Evolutionary conservation across 2,329 filamentous ascomycete genomes (phyloP), one percentile per base, ranked within the genome.

Genomic region (Fusarium sublunatum): DNA sequence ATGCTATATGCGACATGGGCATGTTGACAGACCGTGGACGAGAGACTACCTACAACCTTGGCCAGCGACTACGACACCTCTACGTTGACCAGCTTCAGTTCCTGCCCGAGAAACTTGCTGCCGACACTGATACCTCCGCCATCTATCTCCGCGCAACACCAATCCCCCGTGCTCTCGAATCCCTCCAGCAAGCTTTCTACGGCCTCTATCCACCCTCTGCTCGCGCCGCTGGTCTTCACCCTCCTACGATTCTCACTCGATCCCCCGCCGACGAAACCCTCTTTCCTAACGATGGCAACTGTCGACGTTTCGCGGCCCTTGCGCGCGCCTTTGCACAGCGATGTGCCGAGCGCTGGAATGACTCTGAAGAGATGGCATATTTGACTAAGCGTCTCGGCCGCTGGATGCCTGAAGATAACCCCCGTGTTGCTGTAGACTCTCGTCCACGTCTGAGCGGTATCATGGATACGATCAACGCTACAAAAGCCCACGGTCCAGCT

Each of bases 401-500:
- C 74, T 96, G 90, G 87, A 96, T 98, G 91, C 92, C 92, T 0
- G 82, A 87, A 7, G 82, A 83, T 32, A 83, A 81, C 28, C 84
- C 84, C 10, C 82, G 83, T 35, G 88, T 97, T 8, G 91, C 90
- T 25, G 91, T 98, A 8, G 93, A 97, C 75, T 89, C 88, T 1
- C 89, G 89, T 58, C 95, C 95, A 1, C 84, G 93, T 40, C 82
- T 98, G 11, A 93, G 88, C 6, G 95, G 95, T 49, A 90, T 99
- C 70, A 92, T 96, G 90, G 95, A 99, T 77, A 95, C 92, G 0
- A 85, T 98, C 72, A 98, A 97, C 73, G 87, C 92, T 7, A 96
- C 92, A 0, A 82, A 91, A 11, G 94, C 93, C 3, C 95, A 98
- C 74, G 75, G 75, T 19, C 86, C 90, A 0, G 84, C 85, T 10